phyloP scores from a whole-genome alignment of 2,329 filamentous ascomycete genomes.

The Colletotrichum tamarilloi region DNA sequence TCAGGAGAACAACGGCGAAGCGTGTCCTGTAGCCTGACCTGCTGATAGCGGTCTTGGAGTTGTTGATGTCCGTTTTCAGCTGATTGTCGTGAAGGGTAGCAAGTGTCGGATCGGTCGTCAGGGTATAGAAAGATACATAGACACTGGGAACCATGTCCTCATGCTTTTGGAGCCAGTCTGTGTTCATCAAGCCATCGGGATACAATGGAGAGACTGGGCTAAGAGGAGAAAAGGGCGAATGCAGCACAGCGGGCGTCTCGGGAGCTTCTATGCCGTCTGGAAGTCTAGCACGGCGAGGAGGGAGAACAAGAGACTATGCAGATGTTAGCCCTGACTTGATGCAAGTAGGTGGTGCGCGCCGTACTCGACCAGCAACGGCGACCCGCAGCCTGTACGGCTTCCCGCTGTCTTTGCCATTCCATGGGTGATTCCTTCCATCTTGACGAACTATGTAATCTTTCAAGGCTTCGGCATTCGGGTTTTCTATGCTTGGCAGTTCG shows the following conservation, averaged over 20 bases:
- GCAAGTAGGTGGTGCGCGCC: constrained; percentile 44
- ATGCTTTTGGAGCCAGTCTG: constrained; percentile 89
- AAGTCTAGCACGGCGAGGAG: constrained; percentile 66
- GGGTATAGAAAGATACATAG: constrained; percentile 82
- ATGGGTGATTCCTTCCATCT: constrained; percentile 73
- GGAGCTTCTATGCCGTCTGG: constrained; percentile 62
- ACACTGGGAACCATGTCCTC: constrained; percentile 85
- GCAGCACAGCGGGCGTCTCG: constrained; percentile 68
- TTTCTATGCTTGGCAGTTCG: constrained; percentile 74
- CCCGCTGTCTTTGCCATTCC: constrained; percentile 69
- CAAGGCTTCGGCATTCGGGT: constrained; percentile 73
- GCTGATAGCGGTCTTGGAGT: constrained; percentile 74
- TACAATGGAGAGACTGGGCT: constrained; percentile 86
- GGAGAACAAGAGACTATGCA: constrained; percentile 64
- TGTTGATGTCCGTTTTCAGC: constrained; percentile 87
- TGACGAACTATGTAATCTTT: constrained; percentile 73
- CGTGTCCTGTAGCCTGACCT: constrained; percentile 82
- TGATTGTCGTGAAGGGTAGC: constrained; percentile 86
- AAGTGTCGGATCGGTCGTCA: constrained; percentile 78
- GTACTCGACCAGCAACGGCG: constrained; percentile 83
- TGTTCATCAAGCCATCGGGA: constrained; percentile 87
- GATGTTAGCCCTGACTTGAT: constrained; percentile 41
- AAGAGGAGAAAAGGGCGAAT: constrained; percentile 92
- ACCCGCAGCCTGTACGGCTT: constrained; percentile 73
- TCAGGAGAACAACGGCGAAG: constrained; percentile 81